phyloP scores from a whole-genome alignment of 352 stramenopile genomes.

The Globisporangium barbulae region DNA sequence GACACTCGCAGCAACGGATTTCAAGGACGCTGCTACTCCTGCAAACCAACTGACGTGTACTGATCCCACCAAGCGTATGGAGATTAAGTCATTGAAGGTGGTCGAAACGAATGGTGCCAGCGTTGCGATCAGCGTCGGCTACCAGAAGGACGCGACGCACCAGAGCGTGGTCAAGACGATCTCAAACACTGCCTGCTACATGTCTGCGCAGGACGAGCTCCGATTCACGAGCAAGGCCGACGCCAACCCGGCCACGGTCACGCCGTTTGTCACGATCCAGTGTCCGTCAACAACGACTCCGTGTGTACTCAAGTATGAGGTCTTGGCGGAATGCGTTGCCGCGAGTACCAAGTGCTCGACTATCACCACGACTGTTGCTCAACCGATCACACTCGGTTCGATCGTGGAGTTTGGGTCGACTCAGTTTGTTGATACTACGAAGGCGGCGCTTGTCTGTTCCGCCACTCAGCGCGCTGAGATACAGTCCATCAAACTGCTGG shows the following conservation, averaged over 20 bases:
- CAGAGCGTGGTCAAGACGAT: neutral
- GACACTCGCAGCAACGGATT: neutral
- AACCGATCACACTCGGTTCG: neutral
- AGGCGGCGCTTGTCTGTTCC: neutral
- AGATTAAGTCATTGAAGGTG: neutral
- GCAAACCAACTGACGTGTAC: neutral
- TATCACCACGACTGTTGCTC: neutral
- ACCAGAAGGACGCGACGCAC: neutral
- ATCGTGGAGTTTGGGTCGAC: neutral
- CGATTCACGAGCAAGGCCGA: neutral
- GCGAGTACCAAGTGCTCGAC: neutral
- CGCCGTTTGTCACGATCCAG: neutral
- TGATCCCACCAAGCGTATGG: neutral
- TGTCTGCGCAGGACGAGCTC: no score
- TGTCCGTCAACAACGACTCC: neutral
- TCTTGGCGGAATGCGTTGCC: neutral
- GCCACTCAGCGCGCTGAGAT: neutral
- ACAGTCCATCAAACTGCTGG: neutral
- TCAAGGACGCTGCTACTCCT: neutral
- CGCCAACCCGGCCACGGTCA: neutral
- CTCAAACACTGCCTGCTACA: neutral
- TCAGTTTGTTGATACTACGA: neutral
- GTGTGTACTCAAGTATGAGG: neutral
- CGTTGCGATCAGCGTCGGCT: neutral
- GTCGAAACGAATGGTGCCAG: neutral